phyloP scores from a whole-genome alignment of 441 rosid genomes.

The Eutrema salsugineum region DNA sequence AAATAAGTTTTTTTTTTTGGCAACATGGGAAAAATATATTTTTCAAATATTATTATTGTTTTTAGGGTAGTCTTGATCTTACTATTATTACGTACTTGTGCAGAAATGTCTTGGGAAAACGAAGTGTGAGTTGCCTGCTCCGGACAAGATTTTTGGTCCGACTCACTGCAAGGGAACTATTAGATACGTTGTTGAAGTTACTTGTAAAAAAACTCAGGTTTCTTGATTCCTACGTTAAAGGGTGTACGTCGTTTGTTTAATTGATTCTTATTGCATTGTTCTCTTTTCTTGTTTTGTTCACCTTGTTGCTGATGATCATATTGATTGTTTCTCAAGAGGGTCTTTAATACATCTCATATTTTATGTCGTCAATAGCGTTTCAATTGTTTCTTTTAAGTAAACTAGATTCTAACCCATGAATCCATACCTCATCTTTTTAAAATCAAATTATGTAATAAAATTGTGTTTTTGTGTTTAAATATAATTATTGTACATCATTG shows the following conservation, averaged over 20 bases:
- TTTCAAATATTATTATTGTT: neutral
- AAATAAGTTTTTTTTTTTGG: neutral
- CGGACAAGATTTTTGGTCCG: conserved; percentile 8
- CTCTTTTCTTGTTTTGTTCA: too few relatives aligned
- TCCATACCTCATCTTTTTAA: too few relatives aligned
- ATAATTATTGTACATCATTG: too few relatives aligned
- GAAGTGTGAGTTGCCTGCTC: conserved; percentile 1
- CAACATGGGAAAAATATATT: neutral
- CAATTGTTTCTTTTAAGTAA: too few relatives aligned
- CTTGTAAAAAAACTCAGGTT: neutral
- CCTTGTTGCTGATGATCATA: too few relatives aligned
- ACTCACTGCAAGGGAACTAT: conserved; percentile 1
- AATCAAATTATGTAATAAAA: too few relatives aligned
- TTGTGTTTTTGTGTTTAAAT: too few relatives aligned
- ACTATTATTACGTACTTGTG: neutral
- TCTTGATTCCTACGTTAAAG: neutral
- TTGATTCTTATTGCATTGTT: neutral
- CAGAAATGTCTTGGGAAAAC: neutral
- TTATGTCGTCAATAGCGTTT: too few relatives aligned
- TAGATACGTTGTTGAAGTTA: conserved; percentile 6
- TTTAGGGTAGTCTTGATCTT: neutral
- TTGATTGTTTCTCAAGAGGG: too few relatives aligned
- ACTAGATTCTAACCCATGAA: too few relatives aligned
- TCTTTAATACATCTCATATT: too few relatives aligned
- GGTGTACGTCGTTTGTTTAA: neutral